Base-by-base conservation (phyloP, 116 monocot genomes). In the Cymodocea nodosa region DNA sequence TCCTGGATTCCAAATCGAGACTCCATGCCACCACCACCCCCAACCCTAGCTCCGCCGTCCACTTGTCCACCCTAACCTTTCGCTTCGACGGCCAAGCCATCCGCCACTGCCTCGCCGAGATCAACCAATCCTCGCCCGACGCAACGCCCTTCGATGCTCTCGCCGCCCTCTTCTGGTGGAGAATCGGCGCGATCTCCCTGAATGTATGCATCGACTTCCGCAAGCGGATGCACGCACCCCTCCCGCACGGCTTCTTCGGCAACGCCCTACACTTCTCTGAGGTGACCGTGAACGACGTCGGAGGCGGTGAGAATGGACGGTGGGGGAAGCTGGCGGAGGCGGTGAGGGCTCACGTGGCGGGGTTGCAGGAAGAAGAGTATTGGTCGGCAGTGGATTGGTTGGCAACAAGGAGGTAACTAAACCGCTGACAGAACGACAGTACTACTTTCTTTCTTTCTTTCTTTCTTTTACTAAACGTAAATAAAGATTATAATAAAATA, bases 211-310 rank as follows among this genome's bases (percentile, higher is more conserved):
- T 82, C 16, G 94, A 94, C 54, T 84, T 86, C 71, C 76, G 94
- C 17, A 84, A 87, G 80, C 67, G 71, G 7, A 73, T 94, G 87
- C 54, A 78, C 44, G 90, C 94, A 39, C 87, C 94, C 19, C 81
- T 94, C 6, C 94, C 94, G 13, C 63, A 79, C 55, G 94, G 94
- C 4, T 94, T 78, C 75, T 87, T 82, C 68, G 94, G 94, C 58
- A 94, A 83, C 71, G 87, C 94, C 9, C 22, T 83, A 53, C 84
- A 89, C 73, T 87, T 89, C 74, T 82, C 82, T 51, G 35, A 40
- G 18, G 78, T 82, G 22, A 75, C 70, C 25, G 71, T 76, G 36
- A 68, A 54, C 2, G 67, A 61, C 19, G 70, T 35, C 6, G 73
- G 70, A 0, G 59, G 18, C 18, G 59, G 6, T 10, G 48, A 49